Conservation (phyloP, 2,329 filamentous ascomycete genomes). For the Scedosporium dehoogii region DNA sequence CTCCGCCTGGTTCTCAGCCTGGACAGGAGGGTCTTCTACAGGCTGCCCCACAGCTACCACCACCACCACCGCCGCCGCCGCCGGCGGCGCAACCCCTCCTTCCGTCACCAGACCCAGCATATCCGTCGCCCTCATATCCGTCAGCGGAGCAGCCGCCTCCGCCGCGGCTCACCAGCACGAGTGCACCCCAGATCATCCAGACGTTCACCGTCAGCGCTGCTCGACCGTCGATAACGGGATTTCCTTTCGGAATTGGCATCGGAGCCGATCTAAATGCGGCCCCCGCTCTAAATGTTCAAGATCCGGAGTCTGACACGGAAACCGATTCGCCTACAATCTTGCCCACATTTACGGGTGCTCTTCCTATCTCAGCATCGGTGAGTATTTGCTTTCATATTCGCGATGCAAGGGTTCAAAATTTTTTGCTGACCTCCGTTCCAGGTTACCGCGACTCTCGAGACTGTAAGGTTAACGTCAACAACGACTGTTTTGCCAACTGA, state of each 20-base stretch:
- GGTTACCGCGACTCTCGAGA: background rate
- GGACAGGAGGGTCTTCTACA: background rate
- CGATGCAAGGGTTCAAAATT: background rate
- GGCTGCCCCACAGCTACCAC: background rate
- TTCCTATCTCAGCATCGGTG: background rate
- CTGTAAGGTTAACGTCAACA: background rate
- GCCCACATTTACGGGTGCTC: background rate
- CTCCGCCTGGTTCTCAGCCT: background rate
- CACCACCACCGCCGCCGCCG: background rate
- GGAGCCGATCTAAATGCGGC: background rate
- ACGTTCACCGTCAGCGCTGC: too few relatives aligned
- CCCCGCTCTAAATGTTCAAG: background rate
- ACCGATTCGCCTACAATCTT: background rate
- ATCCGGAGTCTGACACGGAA: background rate
- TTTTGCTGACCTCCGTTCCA: background rate
- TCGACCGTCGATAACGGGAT: background rate
- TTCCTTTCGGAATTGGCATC: background rate
- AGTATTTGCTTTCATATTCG: background rate
- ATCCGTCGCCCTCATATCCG: too few relatives aligned
- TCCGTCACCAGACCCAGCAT: too few relatives aligned
- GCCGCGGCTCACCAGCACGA: too few relatives aligned
- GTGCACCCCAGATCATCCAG: too few relatives aligned
- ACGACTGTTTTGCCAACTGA: background rate
- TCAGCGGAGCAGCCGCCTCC: too few relatives aligned
- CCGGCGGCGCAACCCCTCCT: background rate